These are phyloP conservation scores for Viola odorata DNA, from an alignment of 345 rosid species.

Conservation along the genomic window DNA sequence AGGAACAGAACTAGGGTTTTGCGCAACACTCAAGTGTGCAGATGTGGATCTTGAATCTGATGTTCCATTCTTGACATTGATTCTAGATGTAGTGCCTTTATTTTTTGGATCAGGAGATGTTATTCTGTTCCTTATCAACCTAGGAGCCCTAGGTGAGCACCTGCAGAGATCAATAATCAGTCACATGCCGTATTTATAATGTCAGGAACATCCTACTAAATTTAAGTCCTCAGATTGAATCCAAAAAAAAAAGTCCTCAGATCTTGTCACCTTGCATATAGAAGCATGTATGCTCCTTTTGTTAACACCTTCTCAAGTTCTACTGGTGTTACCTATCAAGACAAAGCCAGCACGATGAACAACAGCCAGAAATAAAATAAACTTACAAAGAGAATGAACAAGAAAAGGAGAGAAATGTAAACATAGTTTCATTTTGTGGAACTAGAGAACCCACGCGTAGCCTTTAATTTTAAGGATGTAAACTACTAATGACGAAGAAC, in stretches of 20 bases:
- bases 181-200: conserved; percentile 11
- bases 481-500: conserved; percentile 16
- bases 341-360: conserved; percentile 16
- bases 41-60: conserved; percentile 32
- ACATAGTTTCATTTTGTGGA: no score
- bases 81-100: conserved; percentile 21
- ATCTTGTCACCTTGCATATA: conserved; percentile 68
- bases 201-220: neutral
- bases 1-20: conserved; percentile 29
- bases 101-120: conserved; percentile 25
- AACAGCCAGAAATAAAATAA: neutral
- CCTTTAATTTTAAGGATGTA: neutral
- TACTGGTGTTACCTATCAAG: conserved; percentile 57
- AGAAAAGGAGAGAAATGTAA: no score
- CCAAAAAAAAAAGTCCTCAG: conserved; percentile 1
- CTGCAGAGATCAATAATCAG: conserved; percentile 32
- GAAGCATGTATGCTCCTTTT: conserved; percentile 81
- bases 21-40: conserved; percentile 17
- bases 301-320: conserved; percentile 64
- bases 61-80: conserved; percentile 15
- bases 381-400: neutral
- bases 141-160: conserved; percentile 71
- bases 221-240: neutral
- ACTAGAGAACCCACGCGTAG: neutral
- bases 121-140: conserved; percentile 39